Percentiles rank a stretch among this genome's conserved stretches.
phyloP scores from a whole-genome alignment of 225 moss, liverwort and hornwort genomes.

The Lunularia cruciata region DNA sequence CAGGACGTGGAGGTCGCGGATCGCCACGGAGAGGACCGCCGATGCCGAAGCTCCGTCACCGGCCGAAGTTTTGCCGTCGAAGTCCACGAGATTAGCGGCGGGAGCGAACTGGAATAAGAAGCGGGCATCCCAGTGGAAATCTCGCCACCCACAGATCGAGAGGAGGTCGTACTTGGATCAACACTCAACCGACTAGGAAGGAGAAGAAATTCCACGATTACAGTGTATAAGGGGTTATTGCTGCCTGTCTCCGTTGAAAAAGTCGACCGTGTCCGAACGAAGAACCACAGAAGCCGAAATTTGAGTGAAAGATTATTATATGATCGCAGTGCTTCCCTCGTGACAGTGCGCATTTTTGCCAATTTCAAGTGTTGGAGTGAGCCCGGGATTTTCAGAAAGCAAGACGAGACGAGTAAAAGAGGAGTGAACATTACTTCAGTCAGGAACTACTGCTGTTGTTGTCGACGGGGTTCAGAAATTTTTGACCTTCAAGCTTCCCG shows the following conservation, averaged over 20 bases:
- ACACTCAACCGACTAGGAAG: neutral
- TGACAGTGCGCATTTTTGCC: constrained; percentile 15
- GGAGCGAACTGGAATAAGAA: constrained; percentile 1
- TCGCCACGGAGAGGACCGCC: neutral
- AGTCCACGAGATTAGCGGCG: neutral
- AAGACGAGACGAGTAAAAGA: neutral
- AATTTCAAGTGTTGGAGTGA: constrained; percentile 12
- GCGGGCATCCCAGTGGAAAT: neutral
- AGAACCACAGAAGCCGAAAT: neutral
- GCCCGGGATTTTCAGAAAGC: neutral
- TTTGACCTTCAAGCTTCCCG: neutral
- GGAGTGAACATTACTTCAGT: neutral
- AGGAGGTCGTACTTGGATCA: constrained; percentile 12
- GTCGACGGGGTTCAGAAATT: neutral
- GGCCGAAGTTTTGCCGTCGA: no score
- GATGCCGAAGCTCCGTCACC: no score
- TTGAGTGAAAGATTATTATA: neutral
- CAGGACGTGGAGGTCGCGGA: no score
- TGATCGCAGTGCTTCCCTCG: neutral
- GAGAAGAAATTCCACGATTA: neutral
- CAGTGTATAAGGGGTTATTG: no score
- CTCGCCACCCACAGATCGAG: constrained; percentile 16
- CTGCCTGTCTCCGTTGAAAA: neutral
- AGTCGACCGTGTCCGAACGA: neutral
- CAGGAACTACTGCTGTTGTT: no score